Base-by-base conservation (phyloP, 2,329 filamentous ascomycete species). In the Juglanconis oblonga region DNA sequence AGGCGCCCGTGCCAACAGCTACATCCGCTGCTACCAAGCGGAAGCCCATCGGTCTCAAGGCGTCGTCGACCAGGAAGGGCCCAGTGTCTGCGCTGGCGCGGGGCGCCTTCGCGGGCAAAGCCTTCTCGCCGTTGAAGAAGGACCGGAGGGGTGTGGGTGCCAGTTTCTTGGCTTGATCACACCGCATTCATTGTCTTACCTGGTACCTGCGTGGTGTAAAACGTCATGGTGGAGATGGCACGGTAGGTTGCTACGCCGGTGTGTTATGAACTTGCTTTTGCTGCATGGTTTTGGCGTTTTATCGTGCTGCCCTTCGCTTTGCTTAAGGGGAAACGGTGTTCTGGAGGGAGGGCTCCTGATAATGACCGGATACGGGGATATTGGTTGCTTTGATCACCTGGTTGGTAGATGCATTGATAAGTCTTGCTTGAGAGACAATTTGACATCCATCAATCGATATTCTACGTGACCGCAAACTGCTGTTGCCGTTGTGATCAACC, bases 41-140 rank as follows among this genome's bases (percentile, higher is more conserved):
- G 29, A 52, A 58, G 4, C 63, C 61, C 13, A 65, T 67, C 63
- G 54, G 63, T 4, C 58, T 65, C 5, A 67, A 64, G 1, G 58
- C 55, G 32, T 52, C 59, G 52, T 50, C n/a, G 44, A n/a, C 29
- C 42, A 55, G 55, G 36, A 60, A 63, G 14, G 61, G 61, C 5
- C 61, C 61, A 32, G 54, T 63, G 1, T 53, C 61, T 44, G 32
- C 58, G 3, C 72, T 73, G 36, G 70, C 71, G n/a, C 71, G 75
- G 48, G 79, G 74, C 68, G 82, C 74, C 0, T 84, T 88, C 64
- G 78, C 79, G 11, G 77, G 78, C 11, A 76, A 75, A 17, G 69
- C 79, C 4, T 92, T 92, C 70, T 92, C 89, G 17, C 89, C 89
- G 7, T 74, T 92, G 61, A 92, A 92, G 76, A 83, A 83, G 69